A percentile compares a stretch with the other conserved stretches of the same genome.
Evolutionary conservation across 1,284 basidiomycete species (phyloP).

Genomic region (Cryptococcus sp.): DNA sequence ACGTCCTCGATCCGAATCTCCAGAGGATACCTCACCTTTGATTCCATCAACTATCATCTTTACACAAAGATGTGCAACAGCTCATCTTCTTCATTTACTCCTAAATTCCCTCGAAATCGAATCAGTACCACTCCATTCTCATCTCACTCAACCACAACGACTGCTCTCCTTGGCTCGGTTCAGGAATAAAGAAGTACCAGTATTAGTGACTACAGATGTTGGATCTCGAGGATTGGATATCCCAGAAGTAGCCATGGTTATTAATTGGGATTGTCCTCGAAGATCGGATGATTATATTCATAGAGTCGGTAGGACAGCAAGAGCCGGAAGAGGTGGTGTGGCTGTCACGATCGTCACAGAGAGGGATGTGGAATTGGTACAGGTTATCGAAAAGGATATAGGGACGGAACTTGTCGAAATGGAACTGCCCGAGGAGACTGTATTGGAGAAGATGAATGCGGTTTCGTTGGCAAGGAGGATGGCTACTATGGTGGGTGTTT

Average conservation of each 20-base stretch:
- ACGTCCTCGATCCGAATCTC: constrained; percentile 15
- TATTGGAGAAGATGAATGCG: constrained; percentile 78
- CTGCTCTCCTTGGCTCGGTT: constrained; percentile 81
- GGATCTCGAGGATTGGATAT: constrained; percentile 92
- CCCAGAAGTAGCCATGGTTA: constrained; percentile 86
- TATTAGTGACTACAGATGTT: constrained; percentile 91
- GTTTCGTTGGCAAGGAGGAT: constrained; percentile 90
- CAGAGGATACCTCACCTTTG: constrained; percentile 50
- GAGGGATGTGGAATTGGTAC: constrained; percentile 77
- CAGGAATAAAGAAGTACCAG: constrained; percentile 78
- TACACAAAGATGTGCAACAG: constrained; percentile 78
- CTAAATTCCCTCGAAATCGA: constrained; percentile 76
- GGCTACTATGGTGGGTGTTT: constrained; percentile 85
- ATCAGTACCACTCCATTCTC: constrained; percentile 85
- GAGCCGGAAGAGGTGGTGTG: constrained; percentile 83
- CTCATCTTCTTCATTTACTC: constrained; percentile 78
- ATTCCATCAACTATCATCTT: constrained; percentile 93
- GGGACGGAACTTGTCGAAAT: constrained; percentile 68
- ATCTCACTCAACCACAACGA: constrained; percentile 80
- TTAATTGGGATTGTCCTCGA: constrained; percentile 91
- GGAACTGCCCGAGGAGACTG: constrained; percentile 69
- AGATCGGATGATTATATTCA: constrained; percentile 58
- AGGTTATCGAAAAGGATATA: constrained; percentile 81
- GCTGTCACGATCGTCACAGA: constrained; percentile 95
- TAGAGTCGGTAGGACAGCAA: constrained; percentile 74